Conservation (phyloP, 75 land plant genomes). For the Pinus taeda region DNA sequence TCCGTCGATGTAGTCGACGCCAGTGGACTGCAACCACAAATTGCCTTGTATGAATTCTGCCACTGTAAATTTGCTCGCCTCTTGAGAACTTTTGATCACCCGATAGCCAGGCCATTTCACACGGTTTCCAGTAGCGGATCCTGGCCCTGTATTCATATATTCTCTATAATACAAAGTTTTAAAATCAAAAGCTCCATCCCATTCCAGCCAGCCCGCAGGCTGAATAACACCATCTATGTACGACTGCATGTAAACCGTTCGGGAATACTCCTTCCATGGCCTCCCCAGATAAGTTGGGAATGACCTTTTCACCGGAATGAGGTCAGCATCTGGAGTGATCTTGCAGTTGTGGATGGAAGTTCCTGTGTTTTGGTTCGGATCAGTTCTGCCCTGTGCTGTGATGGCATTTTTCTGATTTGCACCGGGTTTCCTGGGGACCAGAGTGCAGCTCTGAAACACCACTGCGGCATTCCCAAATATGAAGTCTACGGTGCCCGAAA, state of each 20-base stretch:
- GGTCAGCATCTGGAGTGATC: conserved; percentile 4
- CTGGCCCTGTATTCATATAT: conserved; percentile 26
- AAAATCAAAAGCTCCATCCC: conserved; percentile 12
- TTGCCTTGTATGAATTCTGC: neutral
- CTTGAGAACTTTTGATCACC: neutral
- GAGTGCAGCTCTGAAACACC: conserved; percentile 18
- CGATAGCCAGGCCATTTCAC: neutral
- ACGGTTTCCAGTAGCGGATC: conserved; percentile 4
- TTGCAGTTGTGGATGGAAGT: conserved; percentile 25
- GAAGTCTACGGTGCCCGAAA: conserved; percentile 27
- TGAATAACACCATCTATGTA: conserved; percentile 6
- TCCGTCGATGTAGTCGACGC: neutral
- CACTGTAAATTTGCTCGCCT: neutral
- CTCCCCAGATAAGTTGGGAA: conserved; percentile 20
- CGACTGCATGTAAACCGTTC: conserved; percentile 12
- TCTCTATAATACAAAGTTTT: conserved; percentile 19
- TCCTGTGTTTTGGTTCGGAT: conserved; percentile 20
- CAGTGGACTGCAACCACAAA: neutral
- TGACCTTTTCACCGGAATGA: neutral
- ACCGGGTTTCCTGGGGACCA: neutral
- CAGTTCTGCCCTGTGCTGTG: conserved; percentile 31
- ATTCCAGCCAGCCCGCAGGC: conserved; percentile 33
- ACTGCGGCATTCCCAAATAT: conserved; percentile 30
- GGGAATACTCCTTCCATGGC: conserved; percentile 28
- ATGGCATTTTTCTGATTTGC: conserved; percentile 1